Evolutionary conservation across 176 grass and related monocot species (phyloP).

Genomic region (Carex myosuroides): DNA sequence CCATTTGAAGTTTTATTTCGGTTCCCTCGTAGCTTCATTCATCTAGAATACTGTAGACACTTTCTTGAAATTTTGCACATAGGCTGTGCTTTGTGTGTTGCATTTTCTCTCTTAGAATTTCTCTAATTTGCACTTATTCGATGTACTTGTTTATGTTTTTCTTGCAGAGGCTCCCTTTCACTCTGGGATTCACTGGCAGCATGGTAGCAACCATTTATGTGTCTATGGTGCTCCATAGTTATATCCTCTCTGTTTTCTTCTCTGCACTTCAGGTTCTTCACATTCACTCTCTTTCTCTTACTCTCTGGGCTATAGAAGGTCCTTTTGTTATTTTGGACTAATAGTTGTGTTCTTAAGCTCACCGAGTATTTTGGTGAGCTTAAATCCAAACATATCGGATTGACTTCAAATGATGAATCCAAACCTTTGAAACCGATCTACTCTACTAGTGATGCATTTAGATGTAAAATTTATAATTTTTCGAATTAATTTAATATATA

Average conservation of each 20-base stretch:
- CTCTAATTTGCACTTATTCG: neutral
- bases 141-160: slow-evolving; percentile 9
- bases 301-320: slow-evolving; percentile 8
- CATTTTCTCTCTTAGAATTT: neutral
- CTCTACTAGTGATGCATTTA: too few relatives aligned
- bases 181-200: slow-evolving; percentile 81
- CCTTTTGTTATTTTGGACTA: neutral
- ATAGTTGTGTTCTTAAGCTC: too few relatives aligned
- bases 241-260: slow-evolving; percentile 93
- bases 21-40: neutral
- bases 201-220: slow-evolving; percentile 90
- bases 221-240: slow-evolving; percentile 97
- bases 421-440: too few relatives aligned
- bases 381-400: too few relatives aligned
- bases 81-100: neutral
- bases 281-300: slow-evolving; percentile 1
- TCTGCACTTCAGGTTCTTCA: slow-evolving; percentile 72
- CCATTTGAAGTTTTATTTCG: neutral
- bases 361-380: too few relatives aligned
- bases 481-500: too few relatives aligned
- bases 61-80: neutral
- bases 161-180: slow-evolving; percentile 87
- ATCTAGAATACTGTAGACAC: neutral
- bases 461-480: too few relatives aligned
- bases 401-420: too few relatives aligned